phyloP scores from a whole-genome alignment of 2,329 filamentous ascomycete species.

The Talaromyces sp. region DNA sequence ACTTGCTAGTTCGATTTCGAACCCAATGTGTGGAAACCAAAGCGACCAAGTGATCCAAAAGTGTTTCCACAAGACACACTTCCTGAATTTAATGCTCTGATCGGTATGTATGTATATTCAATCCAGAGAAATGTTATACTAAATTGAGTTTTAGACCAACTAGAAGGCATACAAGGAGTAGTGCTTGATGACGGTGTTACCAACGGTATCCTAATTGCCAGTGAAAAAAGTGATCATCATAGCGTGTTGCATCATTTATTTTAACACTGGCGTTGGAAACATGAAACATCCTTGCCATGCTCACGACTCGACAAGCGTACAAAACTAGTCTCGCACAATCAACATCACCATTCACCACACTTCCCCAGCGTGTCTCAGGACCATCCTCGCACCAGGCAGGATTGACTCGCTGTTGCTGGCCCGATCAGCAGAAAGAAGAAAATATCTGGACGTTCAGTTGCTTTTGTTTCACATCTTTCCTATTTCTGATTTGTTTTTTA shows the following conservation, averaged over 20 bases:
- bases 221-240: neutral
- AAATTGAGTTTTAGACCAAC: neutral
- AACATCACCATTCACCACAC: neutral
- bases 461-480: neutral
- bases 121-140: neutral
- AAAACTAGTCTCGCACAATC: neutral
- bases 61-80: neutral
- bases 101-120: neutral
- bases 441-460: neutral
- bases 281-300: neutral
- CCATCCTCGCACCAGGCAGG: neutral
- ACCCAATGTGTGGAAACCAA: constrained; percentile 7
- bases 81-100: neutral
- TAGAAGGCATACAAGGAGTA: neutral
- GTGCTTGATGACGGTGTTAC: neutral
- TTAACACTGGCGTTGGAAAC: neutral
- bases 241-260: neutral
- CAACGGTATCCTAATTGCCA: constrained; percentile 2
- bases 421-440: neutral
- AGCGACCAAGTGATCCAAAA: neutral
- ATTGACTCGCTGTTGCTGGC: neutral
- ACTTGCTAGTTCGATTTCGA: constrained; percentile 3
- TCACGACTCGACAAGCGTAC: neutral
- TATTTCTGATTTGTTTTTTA: neutral
- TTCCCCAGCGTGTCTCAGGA: neutral